Base-by-base conservation (phyloP, 805 yeast species). In the Priceomyces castillae region DNA sequence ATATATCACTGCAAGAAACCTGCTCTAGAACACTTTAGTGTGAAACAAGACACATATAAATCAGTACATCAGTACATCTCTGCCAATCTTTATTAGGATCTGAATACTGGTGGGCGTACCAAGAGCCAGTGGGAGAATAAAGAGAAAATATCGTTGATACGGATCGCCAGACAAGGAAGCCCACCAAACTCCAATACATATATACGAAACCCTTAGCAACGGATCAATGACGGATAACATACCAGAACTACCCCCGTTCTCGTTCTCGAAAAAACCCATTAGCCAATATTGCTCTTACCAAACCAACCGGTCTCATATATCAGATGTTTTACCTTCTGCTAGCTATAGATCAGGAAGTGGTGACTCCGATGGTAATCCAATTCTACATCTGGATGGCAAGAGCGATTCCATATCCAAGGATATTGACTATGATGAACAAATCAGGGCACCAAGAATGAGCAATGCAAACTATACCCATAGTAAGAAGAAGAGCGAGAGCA, bases 391-490 rank as follows among this genome's bases (percentile, higher is more conserved):
- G 4, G 22, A 3, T 19, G 37, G 18, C 37, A 33, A 40, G 4
- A 14, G 9, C 3, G 20, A 18, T 28, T 39, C 33, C 2, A 26
- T 37, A 4, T 37, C 40, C 14, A 55, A 50, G 37, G 54, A 56
- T 28, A 43, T 71, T 46, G 70, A 77, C 54, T 77, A 76, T 49
- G 78, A 77, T 49, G 80, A 77, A 46, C 77, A 76, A 51, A 78
- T 77, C 39, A 57, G 82, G 44, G 80, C 80, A 28, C 82, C 82
- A 9, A 56, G 80, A 39, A 73, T 76, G 77, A 65, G 71, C n/a
- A 66, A 49, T 49, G 52, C 56, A 41, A 57, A 54, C 35, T 58
- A 54, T 40, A 62, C 62, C 15, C 58, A 56, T 40, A 37, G 20
- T 10, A 40, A 34, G 23, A 38, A 37, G 19, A 34, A 26, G 11